These are phyloP conservation scores for Leccinum griseonigrum DNA, from an alignment of 1,284 basidiomycete genomes.

Conservation along the genomic window DNA sequence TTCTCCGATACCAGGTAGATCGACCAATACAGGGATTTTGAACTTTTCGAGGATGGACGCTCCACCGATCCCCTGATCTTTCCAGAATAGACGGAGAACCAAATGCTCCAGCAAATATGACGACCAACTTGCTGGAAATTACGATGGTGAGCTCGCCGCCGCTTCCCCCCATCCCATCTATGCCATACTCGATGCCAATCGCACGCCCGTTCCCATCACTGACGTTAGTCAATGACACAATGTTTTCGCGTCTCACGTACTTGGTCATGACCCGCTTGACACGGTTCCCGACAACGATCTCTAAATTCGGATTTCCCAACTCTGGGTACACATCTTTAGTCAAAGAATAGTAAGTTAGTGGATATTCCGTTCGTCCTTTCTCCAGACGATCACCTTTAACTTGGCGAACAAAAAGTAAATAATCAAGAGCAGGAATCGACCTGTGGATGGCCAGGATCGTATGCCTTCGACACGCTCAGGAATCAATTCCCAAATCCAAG, in stretches of 20 bases:
- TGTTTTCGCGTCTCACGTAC: neutral
- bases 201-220: neutral
- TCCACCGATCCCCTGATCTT: neutral
- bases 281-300: neutral
- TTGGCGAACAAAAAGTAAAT: neutral
- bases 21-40: neutral
- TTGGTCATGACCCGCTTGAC: neutral
- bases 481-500: neutral
- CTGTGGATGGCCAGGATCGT: neutral
- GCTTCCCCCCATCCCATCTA: neutral
- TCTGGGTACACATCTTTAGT: neutral
- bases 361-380: neutral
- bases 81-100: neutral
- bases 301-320: neutral
- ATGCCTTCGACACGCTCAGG: neutral
- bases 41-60: neutral
- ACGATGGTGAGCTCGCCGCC: neutral
- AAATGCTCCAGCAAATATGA: neutral
- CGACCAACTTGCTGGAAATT: neutral
- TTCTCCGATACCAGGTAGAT: neutral
- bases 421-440: neutral
- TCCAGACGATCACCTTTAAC: neutral
- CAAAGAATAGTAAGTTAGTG: neutral
- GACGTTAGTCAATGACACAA: neutral
- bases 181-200: neutral